Conservation (phyloP, 2,329 filamentous ascomycete genomes). For the Elsinoe necatrix region DNA sequence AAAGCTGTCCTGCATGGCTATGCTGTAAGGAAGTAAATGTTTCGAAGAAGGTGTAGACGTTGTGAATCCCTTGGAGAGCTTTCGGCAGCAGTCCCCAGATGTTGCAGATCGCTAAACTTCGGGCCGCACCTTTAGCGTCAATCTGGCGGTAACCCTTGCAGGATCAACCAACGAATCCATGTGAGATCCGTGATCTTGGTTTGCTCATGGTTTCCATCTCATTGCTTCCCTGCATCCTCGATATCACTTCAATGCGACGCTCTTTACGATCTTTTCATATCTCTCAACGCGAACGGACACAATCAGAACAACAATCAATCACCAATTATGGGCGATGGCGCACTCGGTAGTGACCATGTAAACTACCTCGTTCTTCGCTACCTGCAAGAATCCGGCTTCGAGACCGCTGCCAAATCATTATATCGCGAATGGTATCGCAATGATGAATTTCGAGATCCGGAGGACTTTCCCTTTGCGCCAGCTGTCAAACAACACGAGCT, state of each 20-base stretch:
- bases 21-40: neutral
- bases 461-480: constrained; percentile 52
- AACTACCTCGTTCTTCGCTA: constrained; percentile 64
- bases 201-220: neutral
- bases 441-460: constrained; percentile 41
- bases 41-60: constrained; percentile 2
- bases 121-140: neutral
- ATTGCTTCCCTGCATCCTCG: neutral
- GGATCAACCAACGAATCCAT: constrained; percentile 8
- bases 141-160: constrained; percentile 4
- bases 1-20: neutral
- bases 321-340: constrained; percentile 28
- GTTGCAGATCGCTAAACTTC: constrained; percentile 4
- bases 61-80: constrained; percentile 5
- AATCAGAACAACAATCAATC: neutral
- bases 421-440: constrained; percentile 52
- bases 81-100: constrained; percentile 12
- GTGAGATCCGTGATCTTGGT: constrained; percentile 4
- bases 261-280: neutral
- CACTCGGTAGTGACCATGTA: constrained; percentile 53
- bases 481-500: constrained; percentile 52
- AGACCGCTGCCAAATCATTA: constrained; percentile 44
- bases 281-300: neutral
- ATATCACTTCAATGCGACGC: neutral
- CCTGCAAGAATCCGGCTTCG: constrained; percentile 31